A percentile compares a stretch with the other conserved stretches of the same genome.
Conservation (phyloP, 164 flowering plant genomes). For the Vitis rotundifolia region DNA sequence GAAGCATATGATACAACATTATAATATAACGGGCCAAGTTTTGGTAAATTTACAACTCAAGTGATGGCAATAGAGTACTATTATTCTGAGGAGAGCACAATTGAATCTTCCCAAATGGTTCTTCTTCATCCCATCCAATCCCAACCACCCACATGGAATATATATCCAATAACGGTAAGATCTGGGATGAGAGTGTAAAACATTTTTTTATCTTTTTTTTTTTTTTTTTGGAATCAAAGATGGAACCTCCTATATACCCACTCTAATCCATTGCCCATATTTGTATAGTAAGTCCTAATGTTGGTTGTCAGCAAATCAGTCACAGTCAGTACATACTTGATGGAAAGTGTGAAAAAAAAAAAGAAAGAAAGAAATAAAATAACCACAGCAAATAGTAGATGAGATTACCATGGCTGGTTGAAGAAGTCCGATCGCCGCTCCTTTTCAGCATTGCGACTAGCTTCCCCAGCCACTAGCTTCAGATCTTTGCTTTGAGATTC, state of each 20-base stretch:
- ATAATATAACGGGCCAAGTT: not conserved
- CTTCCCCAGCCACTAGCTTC: slow-evolving; percentile 46
- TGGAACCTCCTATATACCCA: no score
- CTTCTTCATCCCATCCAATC: not conserved
- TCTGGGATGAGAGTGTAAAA: not conserved
- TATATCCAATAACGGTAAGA: not conserved
- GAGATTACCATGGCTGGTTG: slow-evolving; percentile 49
- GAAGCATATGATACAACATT: not conserved
- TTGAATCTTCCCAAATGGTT: no score
- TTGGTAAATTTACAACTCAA: not conserved
- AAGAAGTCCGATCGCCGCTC: slow-evolving; percentile 51
- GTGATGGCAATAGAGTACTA: not conserved
- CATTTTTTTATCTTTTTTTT: no score
- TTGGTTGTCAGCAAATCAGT: not conserved
- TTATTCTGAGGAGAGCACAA: not conserved
- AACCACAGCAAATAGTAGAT: not conserved
- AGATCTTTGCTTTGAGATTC: slow-evolving; percentile 50
- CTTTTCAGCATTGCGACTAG: slow-evolving; percentile 39
- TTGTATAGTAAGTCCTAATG: not conserved
- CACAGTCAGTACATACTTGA: not conserved
- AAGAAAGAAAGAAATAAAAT: not conserved
- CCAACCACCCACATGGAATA: not conserved
- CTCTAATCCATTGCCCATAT: not conserved
- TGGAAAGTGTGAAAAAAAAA: not conserved
- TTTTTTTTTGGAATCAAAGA: no score